A percentile compares a stretch with the other conserved stretches of the same genome.
phyloP scores from a whole-genome alignment of 352 stramenopile genomes.

The Pythium phragmiticola region DNA sequence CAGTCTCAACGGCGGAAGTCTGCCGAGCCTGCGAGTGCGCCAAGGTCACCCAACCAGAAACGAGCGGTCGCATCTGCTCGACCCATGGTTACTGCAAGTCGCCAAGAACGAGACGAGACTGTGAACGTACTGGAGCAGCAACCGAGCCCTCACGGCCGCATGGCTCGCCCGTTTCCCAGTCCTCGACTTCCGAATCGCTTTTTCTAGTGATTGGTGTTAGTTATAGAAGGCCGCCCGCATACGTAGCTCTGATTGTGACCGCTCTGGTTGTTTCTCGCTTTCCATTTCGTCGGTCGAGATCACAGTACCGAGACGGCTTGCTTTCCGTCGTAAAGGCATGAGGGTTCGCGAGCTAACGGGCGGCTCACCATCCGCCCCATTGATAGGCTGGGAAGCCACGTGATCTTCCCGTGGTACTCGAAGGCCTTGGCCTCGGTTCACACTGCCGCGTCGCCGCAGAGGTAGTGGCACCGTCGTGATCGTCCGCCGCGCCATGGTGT shows the following conservation, averaged over 20 bases:
- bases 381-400: too few species aligned
- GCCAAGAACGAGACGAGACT: not conserved
- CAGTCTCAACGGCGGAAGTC: not conserved
- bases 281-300: not conserved
- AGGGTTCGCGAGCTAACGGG: not conserved
- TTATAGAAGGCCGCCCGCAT: slow-evolving; percentile 38
- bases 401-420: too few species aligned
- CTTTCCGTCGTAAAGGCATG: slow-evolving; percentile 1
- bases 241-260: slow-evolving; percentile 35
- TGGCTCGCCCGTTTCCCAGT: not conserved
- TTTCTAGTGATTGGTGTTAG: too few species aligned
- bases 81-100: not conserved
- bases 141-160: not conserved
- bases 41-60: slow-evolving; percentile 4
- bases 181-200: not conserved
- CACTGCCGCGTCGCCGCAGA: slow-evolving; percentile 4
- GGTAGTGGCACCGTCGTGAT: slow-evolving; percentile 34
- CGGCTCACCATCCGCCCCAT: too few species aligned
- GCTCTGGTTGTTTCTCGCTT: slow-evolving; percentile 12
- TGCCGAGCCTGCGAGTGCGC: not conserved
- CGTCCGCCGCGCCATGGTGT: slow-evolving; percentile 32
- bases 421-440: not conserved
- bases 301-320: not conserved
- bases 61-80: not conserved
- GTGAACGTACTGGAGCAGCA: not conserved